Base-by-base conservation (phyloP, 306 rosid species). In the Canavalia ensiformis region DNA sequence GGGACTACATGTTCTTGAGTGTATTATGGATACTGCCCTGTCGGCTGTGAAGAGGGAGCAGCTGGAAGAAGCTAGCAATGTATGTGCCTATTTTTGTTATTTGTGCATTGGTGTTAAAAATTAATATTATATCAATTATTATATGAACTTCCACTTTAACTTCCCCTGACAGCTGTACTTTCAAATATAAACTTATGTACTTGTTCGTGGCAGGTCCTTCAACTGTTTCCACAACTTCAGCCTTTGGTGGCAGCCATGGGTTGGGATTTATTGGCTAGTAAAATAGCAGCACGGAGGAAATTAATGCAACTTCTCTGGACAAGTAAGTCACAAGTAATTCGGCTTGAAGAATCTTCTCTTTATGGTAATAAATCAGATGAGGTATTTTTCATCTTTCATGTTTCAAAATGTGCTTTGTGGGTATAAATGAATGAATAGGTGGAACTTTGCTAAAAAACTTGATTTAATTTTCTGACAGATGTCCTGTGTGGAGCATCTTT, bases 241-340 rank as follows among this genome's bases (percentile, higher is more conserved):
- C 99, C 99, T 74, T 87, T 95, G 79, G 94, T 93, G 57, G 97
- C 98, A 28, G 81, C 93, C 80, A 95, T 95, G 97, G 99, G 99
- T 84, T 95, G 99, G 99, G 99, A 95, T 86, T 85, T 88, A 77
- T 87, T 95, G 83, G 86, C 95, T 2, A 96, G 99, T 47, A 94
- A 93, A 86, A 84, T 92, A 74, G 80, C 86, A 74, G 90, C 91
- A 35, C 86, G 97, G 78, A 91, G 94, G 88, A 88, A 87, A 72
- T 85, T 95, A 89, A 89, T 95, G 97, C 97, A 95, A 82, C 93
- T 88, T 55, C 93, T 95, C 46, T 93, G 99, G 99, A 90, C 87
- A 84, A 87, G 94, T 82, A 95, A 91, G 91, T 89, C 94, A 34
- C 97, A 89, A 87, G 95, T 82, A 78, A 81, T 89, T 71, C 92